Evolutionary conservation across 1,139 yeast species (phyloP).

Genomic region (Sugiyamaella grinbergsii): DNA sequence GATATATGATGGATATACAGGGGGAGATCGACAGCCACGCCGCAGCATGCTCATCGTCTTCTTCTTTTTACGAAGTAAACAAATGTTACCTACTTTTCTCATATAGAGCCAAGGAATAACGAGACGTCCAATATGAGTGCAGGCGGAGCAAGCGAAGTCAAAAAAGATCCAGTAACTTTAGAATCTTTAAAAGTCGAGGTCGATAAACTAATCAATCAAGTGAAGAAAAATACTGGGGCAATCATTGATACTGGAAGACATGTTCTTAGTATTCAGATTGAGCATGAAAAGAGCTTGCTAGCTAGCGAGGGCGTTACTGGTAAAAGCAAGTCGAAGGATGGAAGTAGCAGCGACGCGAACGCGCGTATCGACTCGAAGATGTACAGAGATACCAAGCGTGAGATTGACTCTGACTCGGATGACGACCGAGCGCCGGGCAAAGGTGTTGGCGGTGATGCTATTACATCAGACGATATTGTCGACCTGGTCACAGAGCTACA

Average conservation of each 20-base stretch:
- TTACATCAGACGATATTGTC: slow-evolving; percentile 79
- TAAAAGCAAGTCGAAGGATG: not conserved
- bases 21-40: slow-evolving; percentile 3
- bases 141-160: not conserved
- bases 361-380: slow-evolving; percentile 7
- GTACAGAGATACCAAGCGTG: slow-evolving; percentile 4
- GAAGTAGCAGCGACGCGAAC: not conserved
- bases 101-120: too few species aligned
- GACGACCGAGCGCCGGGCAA: not conserved
- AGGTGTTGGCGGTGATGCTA: slow-evolving; percentile 48
- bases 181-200: slow-evolving; percentile 32
- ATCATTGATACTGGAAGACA: slow-evolving; percentile 75
- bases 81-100: too few species aligned
- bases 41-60: slow-evolving; percentile 1
- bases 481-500: slow-evolving; percentile 87
- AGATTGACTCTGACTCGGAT: slow-evolving; percentile 10
- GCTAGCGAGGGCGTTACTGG: slow-evolving; percentile 4
- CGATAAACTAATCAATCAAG: slow-evolving; percentile 36
- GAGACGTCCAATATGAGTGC: slow-evolving; percentile 5
- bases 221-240: slow-evolving; percentile 38
- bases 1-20: not conserved
- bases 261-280: slow-evolving; percentile 66
- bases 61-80: slow-evolving; percentile 1
- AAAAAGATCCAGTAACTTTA: slow-evolving; percentile 20
- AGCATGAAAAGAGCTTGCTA: slow-evolving; percentile 42